Conservation (phyloP, 2,329 filamentous ascomycete genomes). For the Calonectria pseudoreteaudii region DNA sequence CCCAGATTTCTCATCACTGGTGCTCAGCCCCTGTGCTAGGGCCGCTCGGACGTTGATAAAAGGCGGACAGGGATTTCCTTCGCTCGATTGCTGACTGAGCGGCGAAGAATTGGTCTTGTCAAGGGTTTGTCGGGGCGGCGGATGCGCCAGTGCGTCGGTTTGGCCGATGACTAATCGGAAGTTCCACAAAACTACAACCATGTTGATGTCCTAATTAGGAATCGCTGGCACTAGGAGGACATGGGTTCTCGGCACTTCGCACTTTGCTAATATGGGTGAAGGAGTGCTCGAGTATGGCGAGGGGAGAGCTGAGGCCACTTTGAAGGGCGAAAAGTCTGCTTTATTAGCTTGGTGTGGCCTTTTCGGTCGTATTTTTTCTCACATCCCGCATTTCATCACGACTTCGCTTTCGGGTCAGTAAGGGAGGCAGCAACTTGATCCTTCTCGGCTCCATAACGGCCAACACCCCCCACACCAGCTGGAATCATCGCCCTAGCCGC, state of each 20-base stretch:
- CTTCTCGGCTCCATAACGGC: neutral
- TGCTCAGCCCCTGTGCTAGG: neutral
- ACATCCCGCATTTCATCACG: neutral
- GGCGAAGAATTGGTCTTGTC: neutral
- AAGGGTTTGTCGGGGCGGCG: neutral
- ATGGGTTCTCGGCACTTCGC: neutral
- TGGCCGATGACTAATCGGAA: neutral
- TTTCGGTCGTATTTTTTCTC: neutral
- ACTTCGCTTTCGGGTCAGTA: neutral
- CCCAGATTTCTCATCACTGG: neutral
- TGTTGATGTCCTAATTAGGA: neutral
- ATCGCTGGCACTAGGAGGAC: neutral
- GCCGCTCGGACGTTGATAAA: neutral
- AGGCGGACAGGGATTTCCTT: neutral
- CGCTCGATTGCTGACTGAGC: neutral
- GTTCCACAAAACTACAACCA: neutral
- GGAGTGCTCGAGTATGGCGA: neutral
- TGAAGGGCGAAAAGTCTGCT: neutral
- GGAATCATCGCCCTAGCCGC: neutral
- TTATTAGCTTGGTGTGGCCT: neutral
- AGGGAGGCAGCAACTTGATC: neutral
- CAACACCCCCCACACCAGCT: neutral
- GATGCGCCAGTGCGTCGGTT: neutral
- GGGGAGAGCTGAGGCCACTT: neutral
- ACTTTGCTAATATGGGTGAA: neutral